These are phyloP conservation scores for Neurospora hispaniola DNA, from an alignment of 495 filamentous ascomycete genomes.

Conservation along the genomic window DNA sequence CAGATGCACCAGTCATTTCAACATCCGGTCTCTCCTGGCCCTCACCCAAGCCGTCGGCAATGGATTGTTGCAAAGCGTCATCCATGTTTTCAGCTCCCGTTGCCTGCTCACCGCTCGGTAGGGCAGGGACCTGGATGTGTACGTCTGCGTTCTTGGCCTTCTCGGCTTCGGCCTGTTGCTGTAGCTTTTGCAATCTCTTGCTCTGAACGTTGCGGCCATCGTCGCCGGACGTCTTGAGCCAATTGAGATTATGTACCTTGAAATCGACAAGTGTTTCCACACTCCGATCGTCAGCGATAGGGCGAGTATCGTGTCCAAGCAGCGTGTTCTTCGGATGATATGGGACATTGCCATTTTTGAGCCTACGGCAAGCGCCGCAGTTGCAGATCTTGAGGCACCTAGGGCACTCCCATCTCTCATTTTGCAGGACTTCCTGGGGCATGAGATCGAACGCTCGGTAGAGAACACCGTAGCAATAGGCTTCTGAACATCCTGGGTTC, in stretches of 20 bases:
- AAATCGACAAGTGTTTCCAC: conserved; percentile 82
- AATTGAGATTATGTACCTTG: conserved; percentile 66
- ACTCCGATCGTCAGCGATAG: conserved; percentile 79
- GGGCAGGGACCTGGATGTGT: conserved; percentile 10
- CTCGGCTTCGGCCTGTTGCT: conserved; percentile 41
- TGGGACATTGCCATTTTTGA: conserved; percentile 33
- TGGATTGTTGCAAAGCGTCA: conserved; percentile 22
- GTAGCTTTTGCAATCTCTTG: conserved; percentile 39
- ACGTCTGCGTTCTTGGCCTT: conserved; percentile 35
- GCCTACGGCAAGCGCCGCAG: conserved; percentile 60
- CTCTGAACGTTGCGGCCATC: conserved; percentile 39
- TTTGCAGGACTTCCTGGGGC: conserved; percentile 68
- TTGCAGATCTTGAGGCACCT: conserved; percentile 77
- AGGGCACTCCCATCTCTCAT: conserved; percentile 75
- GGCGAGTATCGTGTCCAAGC: conserved; percentile 79
- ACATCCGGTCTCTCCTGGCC: conserved; percentile 16
- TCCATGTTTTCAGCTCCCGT: conserved; percentile 21
- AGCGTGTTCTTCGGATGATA: conserved; percentile 76
- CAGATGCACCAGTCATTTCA: neutral
- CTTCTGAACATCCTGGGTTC: conserved; percentile 46
- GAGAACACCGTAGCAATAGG: conserved; percentile 81
- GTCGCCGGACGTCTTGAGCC: conserved; percentile 50
- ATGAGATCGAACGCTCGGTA: conserved; percentile 82
- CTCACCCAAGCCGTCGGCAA: conserved; percentile 23
- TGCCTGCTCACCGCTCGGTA: conserved; percentile 16